A percentile compares a stretch with the other conserved stretches of the same genome.
These are phyloP conservation scores for Pichia sp. DNA, from an alignment of 1,139 yeast genomes.

Conservation along the genomic window DNA sequence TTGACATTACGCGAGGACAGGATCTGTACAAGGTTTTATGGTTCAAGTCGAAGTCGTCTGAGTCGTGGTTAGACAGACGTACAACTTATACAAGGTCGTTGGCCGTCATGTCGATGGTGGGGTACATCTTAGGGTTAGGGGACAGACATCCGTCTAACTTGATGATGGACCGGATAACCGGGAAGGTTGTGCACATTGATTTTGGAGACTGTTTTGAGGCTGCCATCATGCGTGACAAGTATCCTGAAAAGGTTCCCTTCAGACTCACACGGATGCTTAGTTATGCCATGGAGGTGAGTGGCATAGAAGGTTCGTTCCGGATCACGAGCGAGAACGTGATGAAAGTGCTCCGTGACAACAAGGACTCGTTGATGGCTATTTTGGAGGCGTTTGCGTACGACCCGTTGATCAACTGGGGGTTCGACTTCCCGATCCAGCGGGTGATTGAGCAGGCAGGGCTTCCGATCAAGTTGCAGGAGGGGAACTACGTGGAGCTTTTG, in stretches of 20 bases:
- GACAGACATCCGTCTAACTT: slow-evolving; percentile 97
- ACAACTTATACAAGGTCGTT: slow-evolving; percentile 93
- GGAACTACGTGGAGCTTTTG: slow-evolving; percentile 62
- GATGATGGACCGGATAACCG: slow-evolving; percentile 91
- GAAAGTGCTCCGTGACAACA: slow-evolving; percentile 88
- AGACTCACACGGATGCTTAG: slow-evolving; percentile 94
- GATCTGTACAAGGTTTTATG: slow-evolving; percentile 93
- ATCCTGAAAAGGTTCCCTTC: slow-evolving; percentile 97
- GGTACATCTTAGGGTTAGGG: slow-evolving; percentile 92
- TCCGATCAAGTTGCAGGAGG: slow-evolving; percentile 60
- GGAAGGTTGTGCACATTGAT: slow-evolving; percentile 94
- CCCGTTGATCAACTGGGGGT: slow-evolving; percentile 98
- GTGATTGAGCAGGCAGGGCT: slow-evolving; percentile 58
- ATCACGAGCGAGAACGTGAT: slow-evolving; percentile 97
- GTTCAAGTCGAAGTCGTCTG: slow-evolving; percentile 94
- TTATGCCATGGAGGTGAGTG: slow-evolving; percentile 98
- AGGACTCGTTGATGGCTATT: slow-evolving; percentile 96
- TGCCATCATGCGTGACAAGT: slow-evolving; percentile 91
- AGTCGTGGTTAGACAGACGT: slow-evolving; percentile 96
- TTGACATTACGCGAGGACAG: slow-evolving; percentile 94
- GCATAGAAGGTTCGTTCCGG: slow-evolving; percentile 95
- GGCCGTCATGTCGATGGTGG: slow-evolving; percentile 99
- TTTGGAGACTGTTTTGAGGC: slow-evolving; percentile 99
- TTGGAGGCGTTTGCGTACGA: slow-evolving; percentile 98
- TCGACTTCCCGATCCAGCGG: slow-evolving; percentile 81